Evolutionary conservation across 495 filamentous ascomycete species (phyloP).

Genomic region (Sordaria brevicollis): DNA sequence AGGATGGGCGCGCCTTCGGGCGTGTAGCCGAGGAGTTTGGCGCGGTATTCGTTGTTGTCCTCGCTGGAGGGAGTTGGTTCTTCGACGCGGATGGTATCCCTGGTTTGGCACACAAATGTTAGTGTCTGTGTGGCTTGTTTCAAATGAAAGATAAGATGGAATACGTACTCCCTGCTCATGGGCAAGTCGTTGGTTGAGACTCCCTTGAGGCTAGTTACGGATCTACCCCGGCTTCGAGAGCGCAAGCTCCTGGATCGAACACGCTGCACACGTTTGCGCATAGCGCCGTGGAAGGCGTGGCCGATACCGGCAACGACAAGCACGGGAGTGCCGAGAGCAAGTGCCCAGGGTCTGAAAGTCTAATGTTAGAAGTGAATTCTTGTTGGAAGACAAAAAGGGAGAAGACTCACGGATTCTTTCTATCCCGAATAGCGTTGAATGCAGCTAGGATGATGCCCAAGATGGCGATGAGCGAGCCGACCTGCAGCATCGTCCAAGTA

Average conservation of each 20-base stretch:
- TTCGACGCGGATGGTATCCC: constrained; percentile 17
- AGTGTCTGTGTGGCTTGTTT: background rate
- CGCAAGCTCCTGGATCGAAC: constrained; percentile 10
- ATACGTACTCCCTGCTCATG: constrained; percentile 23
- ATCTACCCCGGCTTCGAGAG: constrained; percentile 1
- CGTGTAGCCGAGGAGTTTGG: constrained; percentile 26
- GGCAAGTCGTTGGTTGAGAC: constrained; percentile 7
- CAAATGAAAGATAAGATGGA: background rate
- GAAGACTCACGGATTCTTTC: constrained; percentile 28
- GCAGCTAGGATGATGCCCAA: constrained; percentile 32
- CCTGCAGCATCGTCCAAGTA: constrained; percentile 36
- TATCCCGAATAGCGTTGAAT: constrained; percentile 26
- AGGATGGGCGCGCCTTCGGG: constrained; percentile 17
- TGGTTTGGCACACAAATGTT: constrained; percentile 1
- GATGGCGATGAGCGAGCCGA: constrained; percentile 39
- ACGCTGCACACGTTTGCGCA: constrained; percentile 16
- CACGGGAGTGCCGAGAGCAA: constrained; percentile 39
- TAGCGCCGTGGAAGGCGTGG: constrained; percentile 26
- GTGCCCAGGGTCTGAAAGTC: constrained; percentile 28
- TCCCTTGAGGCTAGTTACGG: constrained; percentile 5
- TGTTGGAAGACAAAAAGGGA: background rate
- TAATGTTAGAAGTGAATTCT: background rate
- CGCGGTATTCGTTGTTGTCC: constrained; percentile 13
- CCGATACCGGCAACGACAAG: constrained; percentile 36
- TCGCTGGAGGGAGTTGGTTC: constrained; percentile 12